Conservation (phyloP, 352 stramenopile genomes). For the Phytophthora constricta region DNA sequence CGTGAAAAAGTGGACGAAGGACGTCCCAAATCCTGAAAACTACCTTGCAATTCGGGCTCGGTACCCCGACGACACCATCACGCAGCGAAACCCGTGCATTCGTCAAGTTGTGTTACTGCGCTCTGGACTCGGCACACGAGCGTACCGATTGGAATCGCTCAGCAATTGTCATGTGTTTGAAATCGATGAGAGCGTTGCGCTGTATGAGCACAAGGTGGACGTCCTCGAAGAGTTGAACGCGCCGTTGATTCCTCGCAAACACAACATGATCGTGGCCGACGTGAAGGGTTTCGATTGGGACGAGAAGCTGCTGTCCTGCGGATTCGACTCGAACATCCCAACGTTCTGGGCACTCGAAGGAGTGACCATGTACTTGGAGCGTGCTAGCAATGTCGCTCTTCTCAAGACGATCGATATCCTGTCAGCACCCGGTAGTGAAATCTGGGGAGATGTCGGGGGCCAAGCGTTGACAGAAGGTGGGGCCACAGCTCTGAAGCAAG, state of each 20-base stretch:
- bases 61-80: slow-evolving; percentile 48
- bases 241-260: slow-evolving; percentile 31
- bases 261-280: slow-evolving; percentile 48
- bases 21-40: too few species aligned
- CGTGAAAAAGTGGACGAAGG: too few species aligned
- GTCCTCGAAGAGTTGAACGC: slow-evolving; percentile 36
- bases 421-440: too few species aligned
- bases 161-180: slow-evolving; percentile 44
- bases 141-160: slow-evolving; percentile 46
- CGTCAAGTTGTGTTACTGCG: slow-evolving; percentile 50
- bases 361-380: too few species aligned
- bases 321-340: too few species aligned
- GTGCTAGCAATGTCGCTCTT: too few species aligned
- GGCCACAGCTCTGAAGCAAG: too few species aligned
- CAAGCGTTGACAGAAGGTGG: too few species aligned
- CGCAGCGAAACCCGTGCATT: slow-evolving; percentile 28
- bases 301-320: too few species aligned
- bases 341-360: slow-evolving; percentile 52
- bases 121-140: slow-evolving; percentile 42
- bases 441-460: too few species aligned
- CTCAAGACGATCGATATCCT: too few species aligned
- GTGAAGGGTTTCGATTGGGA: slow-evolving; percentile 49
- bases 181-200: slow-evolving; percentile 41
- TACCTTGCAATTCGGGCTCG: slow-evolving; percentile 44
- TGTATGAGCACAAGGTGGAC: slow-evolving; percentile 51